phyloP scores from a whole-genome alignment of 768 basidiomycete genomes.

The Agrocybe praecox region DNA sequence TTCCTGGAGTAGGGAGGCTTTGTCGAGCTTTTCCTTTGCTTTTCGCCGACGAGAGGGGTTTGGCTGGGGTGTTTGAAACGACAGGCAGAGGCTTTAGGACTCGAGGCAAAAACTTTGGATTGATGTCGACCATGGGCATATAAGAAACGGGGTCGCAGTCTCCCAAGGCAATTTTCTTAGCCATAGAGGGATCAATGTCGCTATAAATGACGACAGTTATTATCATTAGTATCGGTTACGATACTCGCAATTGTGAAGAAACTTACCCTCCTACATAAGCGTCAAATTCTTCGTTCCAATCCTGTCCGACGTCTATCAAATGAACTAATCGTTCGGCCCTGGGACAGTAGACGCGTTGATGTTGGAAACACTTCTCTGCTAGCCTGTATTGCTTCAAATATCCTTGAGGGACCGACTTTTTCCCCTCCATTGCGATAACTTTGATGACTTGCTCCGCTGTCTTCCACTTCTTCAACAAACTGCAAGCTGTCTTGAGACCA shows the following conservation, averaged over 20 bases:
- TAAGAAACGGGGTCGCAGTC: slow-evolving; percentile 71
- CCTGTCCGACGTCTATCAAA: slow-evolving; percentile 61
- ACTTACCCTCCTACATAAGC: slow-evolving; percentile 73
- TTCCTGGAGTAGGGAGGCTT: slow-evolving; percentile 21
- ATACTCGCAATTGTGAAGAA: not conserved
- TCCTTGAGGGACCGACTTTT: slow-evolving; percentile 73
- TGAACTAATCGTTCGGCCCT: slow-evolving; percentile 63
- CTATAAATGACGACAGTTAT: slow-evolving; percentile 37
- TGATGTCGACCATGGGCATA: slow-evolving; percentile 77
- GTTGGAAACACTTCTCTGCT: slow-evolving; percentile 90
- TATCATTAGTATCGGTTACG: not conserved
- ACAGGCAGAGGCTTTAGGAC: slow-evolving; percentile 41
- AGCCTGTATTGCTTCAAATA: slow-evolving; percentile 77
- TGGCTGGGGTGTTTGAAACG: slow-evolving; percentile 20
- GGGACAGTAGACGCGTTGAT: slow-evolving; percentile 93
- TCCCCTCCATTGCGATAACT: slow-evolving; percentile 78
- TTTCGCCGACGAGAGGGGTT: slow-evolving; percentile 28
- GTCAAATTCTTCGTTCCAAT: slow-evolving; percentile 63
- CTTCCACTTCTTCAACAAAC: slow-evolving; percentile 80
- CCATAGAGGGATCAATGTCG: slow-evolving; percentile 62
- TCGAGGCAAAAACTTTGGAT: slow-evolving; percentile 62
- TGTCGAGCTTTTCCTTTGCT: slow-evolving; percentile 52
- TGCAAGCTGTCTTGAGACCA: slow-evolving; percentile 92
- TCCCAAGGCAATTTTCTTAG: slow-evolving; percentile 68
- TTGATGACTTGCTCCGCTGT: slow-evolving; percentile 84